phyloP scores from a whole-genome alignment of 176 grass and related monocot genomes.

The Zea luxurians region DNA sequence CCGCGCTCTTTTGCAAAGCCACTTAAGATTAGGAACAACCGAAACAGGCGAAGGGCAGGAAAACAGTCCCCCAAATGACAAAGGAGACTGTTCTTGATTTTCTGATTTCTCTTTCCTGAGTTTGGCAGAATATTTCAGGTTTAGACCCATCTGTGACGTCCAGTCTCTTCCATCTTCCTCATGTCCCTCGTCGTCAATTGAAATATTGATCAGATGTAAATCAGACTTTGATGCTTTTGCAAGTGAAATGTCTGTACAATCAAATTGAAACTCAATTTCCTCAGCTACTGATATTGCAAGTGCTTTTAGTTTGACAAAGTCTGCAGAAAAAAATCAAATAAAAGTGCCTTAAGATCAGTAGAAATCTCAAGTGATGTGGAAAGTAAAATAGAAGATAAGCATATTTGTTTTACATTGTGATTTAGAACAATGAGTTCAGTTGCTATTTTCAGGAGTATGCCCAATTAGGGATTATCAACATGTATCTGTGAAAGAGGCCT shows the following conservation, averaged over 20 bases:
- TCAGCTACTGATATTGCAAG: slow-evolving; percentile 96
- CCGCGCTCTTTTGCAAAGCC: slow-evolving; percentile 78
- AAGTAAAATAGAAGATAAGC: background rate
- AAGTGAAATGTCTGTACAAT: slow-evolving; percentile 72
- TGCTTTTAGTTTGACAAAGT: slow-evolving; percentile 92
- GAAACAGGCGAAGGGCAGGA: slow-evolving; percentile 51
- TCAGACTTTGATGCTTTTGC: slow-evolving; percentile 71
- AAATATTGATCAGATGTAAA: slow-evolving; percentile 79
- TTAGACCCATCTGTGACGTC: slow-evolving; percentile 85
- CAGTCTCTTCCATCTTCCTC: slow-evolving; percentile 58
- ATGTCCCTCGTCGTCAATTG: slow-evolving; percentile 70
- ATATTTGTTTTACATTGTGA: background rate
- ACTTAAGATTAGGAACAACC: slow-evolving; percentile 69
- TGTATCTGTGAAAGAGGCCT: background rate
- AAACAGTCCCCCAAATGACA: slow-evolving; percentile 62
- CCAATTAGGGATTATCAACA: background rate
- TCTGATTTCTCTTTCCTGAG: slow-evolving; percentile 75
- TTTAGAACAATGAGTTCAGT: background rate
- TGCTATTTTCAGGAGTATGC: background rate
- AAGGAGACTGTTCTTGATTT: slow-evolving; percentile 59
- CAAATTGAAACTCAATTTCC: slow-evolving; percentile 71
- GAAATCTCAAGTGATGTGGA: slow-evolving; percentile 7
- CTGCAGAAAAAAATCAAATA: slow-evolving; percentile 37
- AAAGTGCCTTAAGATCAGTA: background rate
- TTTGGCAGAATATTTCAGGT: slow-evolving; percentile 84